Conservation (phyloP, 305 asterid genomes). For the Vinca major region DNA sequence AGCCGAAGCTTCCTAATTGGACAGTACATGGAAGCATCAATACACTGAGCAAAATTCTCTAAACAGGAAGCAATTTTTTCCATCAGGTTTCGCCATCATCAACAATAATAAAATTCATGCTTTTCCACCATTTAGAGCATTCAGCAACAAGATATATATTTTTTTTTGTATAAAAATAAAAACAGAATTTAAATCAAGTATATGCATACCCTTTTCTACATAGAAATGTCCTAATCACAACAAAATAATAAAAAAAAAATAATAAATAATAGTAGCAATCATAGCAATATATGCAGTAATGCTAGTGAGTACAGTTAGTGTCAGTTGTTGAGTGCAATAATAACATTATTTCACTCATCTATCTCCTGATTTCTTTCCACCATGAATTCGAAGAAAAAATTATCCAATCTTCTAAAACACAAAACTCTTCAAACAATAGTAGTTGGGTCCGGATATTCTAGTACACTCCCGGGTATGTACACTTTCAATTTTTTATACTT, state of each 20-base stretch:
- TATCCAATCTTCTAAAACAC: neutral
- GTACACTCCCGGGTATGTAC: no score
- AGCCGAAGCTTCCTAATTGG: neutral
- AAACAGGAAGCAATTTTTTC: neutral
- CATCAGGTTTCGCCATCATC: neutral
- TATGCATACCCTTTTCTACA: no score
- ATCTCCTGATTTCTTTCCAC: neutral
- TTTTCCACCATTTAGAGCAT: neutral
- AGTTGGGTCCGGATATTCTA: no score
- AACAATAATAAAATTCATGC: neutral
- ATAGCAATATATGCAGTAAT: neutral
- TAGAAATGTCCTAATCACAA: no score
- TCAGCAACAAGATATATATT: neutral
- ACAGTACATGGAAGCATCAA: neutral
- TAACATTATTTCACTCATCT: neutral
- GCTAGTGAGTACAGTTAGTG: no score
- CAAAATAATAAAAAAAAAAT: neutral
- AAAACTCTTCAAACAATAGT: neutral
- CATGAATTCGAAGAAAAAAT: conserved; percentile 1
- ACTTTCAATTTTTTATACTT: no score
- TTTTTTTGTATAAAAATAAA: no score
- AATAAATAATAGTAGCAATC: neutral
- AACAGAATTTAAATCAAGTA: no score
- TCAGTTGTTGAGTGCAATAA: neutral
- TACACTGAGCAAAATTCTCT: neutral